Percentiles rank a stretch among this genome's conserved stretches.
Conservation (phyloP, 1,284 basidiomycete genomes). For the Vanrija humicola region DNA sequence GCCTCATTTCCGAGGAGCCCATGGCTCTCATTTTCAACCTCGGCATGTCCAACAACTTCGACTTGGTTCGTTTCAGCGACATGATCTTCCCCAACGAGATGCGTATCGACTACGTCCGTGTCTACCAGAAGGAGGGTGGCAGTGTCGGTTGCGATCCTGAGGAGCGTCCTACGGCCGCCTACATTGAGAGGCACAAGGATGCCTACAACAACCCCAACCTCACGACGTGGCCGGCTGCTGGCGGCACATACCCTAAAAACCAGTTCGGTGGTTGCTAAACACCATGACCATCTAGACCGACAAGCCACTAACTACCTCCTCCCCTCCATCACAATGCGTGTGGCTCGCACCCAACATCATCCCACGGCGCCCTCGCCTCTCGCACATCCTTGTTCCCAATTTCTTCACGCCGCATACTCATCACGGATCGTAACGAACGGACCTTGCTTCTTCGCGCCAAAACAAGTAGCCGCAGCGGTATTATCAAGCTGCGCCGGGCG, state of each 20-base stretch:
- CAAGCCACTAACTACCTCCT: too few relatives aligned
- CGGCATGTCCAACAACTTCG: conserved; percentile 50
- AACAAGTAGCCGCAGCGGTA: too few relatives aligned
- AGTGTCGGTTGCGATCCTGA: conserved; percentile 44
- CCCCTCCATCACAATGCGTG: neutral
- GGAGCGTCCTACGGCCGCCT: conserved; percentile 46
- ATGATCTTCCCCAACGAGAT: conserved; percentile 51
- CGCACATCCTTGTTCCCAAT: too few relatives aligned
- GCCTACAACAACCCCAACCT: conserved; percentile 47
- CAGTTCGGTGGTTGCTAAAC: neutral
- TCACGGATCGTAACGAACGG: too few relatives aligned
- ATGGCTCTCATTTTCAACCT: conserved; percentile 53
- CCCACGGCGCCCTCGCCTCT: too few relatives aligned
- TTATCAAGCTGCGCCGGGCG: too few relatives aligned
- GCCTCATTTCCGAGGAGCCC: conserved; percentile 74
- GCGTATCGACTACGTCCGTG: conserved; percentile 50
- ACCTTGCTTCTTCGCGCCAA: too few relatives aligned
- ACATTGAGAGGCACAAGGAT: conserved; percentile 37
- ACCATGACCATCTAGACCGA: too few relatives aligned
- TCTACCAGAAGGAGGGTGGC: conserved; percentile 48
- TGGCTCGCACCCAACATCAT: neutral
- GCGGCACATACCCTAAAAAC: conserved; percentile 46
- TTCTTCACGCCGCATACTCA: too few relatives aligned
- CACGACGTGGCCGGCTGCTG: conserved; percentile 42
- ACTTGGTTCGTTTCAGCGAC: conserved; percentile 44